These are phyloP conservation scores for Petunia hybrid DNA, from an alignment of 305 asterid genomes.

Conservation along the genomic window DNA sequence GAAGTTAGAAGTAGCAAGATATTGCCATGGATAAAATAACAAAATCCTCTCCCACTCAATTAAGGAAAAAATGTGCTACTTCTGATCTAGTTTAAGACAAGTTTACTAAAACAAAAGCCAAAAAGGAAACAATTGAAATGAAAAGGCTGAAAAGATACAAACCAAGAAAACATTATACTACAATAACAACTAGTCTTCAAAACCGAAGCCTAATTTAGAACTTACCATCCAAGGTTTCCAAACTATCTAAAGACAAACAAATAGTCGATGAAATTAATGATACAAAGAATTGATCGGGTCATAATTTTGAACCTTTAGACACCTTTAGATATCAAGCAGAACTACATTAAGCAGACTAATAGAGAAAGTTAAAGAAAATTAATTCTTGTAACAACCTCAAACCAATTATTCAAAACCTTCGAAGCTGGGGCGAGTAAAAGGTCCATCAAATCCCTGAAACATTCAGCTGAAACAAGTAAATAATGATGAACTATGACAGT, in stretches of 20 bases:
- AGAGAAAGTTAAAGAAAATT: neutral
- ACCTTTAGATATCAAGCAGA: slow-evolving; percentile 2
- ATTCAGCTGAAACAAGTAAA: slow-evolving; percentile 35
- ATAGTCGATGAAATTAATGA: neutral
- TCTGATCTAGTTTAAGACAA: neutral
- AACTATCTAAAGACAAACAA: neutral
- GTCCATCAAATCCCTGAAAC: slow-evolving; percentile 88
- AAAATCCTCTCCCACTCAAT: neutral
- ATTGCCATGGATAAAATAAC: neutral
- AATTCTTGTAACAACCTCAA: slow-evolving; percentile 65
- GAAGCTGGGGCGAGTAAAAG: slow-evolving; percentile 91
- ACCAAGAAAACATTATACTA: slow-evolving; percentile 1
- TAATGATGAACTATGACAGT: slow-evolving; percentile 20
- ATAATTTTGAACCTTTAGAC: slow-evolving; percentile 11
- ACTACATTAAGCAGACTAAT: neutral
- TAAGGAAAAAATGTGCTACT: neutral
- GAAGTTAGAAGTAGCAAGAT: neutral
- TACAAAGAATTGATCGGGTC: neutral
- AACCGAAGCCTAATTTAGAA: slow-evolving; percentile 1
- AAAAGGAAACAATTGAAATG: slow-evolving; percentile 13
- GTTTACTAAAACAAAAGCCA: slow-evolving; percentile 6
- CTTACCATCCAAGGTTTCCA: neutral
- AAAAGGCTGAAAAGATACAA: neutral
- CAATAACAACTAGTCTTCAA: neutral
- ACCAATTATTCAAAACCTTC: slow-evolving; percentile 91